These are phyloP conservation scores for Thraustotheca clavata DNA, from an alignment of 352 stramenopile species.

Conservation along the genomic window DNA sequence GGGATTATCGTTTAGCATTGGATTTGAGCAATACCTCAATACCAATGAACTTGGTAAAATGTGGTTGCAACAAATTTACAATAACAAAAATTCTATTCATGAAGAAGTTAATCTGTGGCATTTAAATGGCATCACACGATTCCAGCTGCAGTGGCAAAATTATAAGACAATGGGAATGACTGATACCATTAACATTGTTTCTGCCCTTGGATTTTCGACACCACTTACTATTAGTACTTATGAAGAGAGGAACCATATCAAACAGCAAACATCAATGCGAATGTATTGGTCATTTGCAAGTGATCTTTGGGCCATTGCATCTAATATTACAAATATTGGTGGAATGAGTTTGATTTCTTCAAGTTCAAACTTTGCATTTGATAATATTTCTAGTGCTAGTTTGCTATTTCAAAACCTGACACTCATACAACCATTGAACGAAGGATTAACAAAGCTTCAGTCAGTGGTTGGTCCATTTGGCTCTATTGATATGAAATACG, in stretches of 20 bases:
- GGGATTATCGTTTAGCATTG: background rate
- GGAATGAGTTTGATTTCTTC: conserved; percentile 2
- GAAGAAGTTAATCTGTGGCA: background rate
- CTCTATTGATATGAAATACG: conserved; percentile 6
- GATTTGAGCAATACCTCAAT: background rate
- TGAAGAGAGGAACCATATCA: background rate
- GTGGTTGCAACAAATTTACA: background rate
- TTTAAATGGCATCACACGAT: background rate
- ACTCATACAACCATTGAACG: background rate
- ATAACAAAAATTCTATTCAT: background rate
- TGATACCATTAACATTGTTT: background rate
- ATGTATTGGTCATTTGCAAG: conserved; percentile 19
- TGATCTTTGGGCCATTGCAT: conserved; percentile 7
- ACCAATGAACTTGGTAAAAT: background rate
- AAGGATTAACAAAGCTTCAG: background rate
- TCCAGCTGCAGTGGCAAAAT: conserved; percentile 19
- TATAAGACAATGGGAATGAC: conserved; percentile 6
- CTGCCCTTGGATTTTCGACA: background rate
- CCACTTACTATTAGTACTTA: background rate
- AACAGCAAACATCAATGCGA: conserved; percentile 3
- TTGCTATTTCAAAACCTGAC: conserved; percentile 4
- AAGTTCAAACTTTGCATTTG: conserved; percentile 12
- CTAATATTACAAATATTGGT: background rate
- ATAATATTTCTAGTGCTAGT: background rate
- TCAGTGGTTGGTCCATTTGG: background rate